Percentiles rank a stretch among this genome's conserved stretches.
These are phyloP conservation scores for Malassezia sp. DNA, from an alignment of 1,284 basidiomycete species.

Conservation along the genomic window DNA sequence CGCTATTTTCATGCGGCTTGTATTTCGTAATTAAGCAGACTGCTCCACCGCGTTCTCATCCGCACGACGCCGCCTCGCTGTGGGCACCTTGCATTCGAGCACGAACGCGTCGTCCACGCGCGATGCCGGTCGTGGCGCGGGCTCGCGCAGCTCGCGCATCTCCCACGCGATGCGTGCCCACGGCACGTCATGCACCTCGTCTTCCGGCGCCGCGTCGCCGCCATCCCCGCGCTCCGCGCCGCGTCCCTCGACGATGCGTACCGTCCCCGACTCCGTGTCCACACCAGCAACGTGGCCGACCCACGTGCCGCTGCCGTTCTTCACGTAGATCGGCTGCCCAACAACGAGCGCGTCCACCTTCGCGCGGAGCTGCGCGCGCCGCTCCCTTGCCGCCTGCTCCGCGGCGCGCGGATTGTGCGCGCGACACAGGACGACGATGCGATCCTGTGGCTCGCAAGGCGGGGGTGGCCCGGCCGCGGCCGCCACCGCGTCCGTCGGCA, in stretches of 20 bases:
- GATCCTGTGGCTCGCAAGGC: conserved; percentile 18
- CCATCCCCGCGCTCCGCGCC: background rate
- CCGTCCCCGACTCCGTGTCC: background rate
- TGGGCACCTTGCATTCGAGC: conserved; percentile 4
- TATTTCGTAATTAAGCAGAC: too few species aligned
- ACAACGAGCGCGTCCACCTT: conserved; percentile 18
- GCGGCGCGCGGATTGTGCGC: conserved; percentile 37
- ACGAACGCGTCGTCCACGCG: background rate
- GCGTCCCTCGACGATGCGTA: background rate
- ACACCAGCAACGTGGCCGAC: conserved; percentile 1
- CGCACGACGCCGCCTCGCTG: too few species aligned
- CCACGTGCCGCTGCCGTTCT: conserved; percentile 26
- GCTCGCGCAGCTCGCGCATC: background rate
- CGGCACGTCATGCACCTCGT: too few species aligned
- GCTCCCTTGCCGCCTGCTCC: conserved; percentile 23
- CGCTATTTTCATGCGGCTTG: too few species aligned
- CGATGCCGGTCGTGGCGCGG: too few species aligned
- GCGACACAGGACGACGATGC: conserved; percentile 39
- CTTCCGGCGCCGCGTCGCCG: too few species aligned
- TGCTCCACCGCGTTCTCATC: too few species aligned
- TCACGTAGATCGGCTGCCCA: conserved; percentile 22
- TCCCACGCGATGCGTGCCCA: conserved; percentile 1
- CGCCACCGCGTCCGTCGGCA: background rate
- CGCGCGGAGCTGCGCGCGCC: conserved; percentile 22
- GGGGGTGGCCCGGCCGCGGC: too few species aligned